A percentile compares a stretch with the other conserved stretches of the same genome.
These are phyloP conservation scores for Auricularia sp. DNA, from an alignment of 768 basidiomycete genomes.

Conservation along the genomic window DNA sequence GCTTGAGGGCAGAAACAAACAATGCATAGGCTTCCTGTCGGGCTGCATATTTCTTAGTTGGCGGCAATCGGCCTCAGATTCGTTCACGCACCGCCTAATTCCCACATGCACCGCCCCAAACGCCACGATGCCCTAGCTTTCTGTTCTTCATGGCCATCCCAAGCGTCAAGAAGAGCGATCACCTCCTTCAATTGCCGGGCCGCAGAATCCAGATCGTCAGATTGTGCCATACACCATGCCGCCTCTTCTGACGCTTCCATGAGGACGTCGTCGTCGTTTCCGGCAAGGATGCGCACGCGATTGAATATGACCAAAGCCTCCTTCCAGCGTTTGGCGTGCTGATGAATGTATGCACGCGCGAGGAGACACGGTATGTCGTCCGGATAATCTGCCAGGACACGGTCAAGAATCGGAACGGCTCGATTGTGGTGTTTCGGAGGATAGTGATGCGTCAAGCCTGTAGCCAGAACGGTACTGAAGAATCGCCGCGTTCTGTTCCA, in stretches of 20 bases:
- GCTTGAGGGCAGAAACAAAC: conserved; percentile 74
- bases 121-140: conserved; percentile 78
- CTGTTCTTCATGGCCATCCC: conserved; percentile 43
- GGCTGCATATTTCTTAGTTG: conserved; percentile 22
- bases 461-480: conserved; percentile 62
- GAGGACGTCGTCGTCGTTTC: conserved; percentile 35
- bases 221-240: conserved; percentile 72
- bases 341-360: conserved; percentile 63
- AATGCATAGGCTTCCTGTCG: conserved; percentile 58
- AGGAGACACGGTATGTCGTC: conserved; percentile 58
- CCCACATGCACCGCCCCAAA: conserved; percentile 68
- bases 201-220: conserved; percentile 36
- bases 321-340: conserved; percentile 53
- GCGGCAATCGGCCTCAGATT: neutral
- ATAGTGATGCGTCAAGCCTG: conserved; percentile 71
- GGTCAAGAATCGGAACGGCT: conserved; percentile 64
- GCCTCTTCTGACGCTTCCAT: conserved; percentile 68
- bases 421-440: conserved; percentile 83
- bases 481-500: conserved; percentile 34
- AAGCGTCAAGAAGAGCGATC: conserved; percentile 30
- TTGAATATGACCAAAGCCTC: conserved; percentile 57
- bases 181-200: conserved; percentile 39
- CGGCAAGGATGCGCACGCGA: conserved; percentile 38
- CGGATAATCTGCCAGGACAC: conserved; percentile 54
- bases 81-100: conserved; percentile 47